A percentile compares a stretch with the other conserved stretches of the same genome.
Conservation (phyloP, 2,329 filamentous ascomycete genomes). For the Alternaria solani region DNA sequence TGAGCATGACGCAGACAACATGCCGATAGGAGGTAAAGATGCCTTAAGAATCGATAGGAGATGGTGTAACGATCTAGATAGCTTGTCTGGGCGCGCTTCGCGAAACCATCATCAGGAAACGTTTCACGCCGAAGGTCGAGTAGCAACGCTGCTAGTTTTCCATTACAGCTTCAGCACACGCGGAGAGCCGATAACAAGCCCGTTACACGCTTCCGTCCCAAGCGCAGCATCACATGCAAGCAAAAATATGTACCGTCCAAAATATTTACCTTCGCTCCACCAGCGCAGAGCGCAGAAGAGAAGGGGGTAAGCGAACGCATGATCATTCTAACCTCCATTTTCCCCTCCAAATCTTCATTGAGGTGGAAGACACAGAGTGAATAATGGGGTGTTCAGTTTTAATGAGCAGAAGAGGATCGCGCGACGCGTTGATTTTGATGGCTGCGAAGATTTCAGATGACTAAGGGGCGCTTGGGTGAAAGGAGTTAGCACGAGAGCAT, state of each 20-base stretch:
- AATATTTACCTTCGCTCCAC: slow-evolving; percentile 59
- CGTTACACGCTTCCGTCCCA: not conserved
- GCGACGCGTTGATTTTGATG: slow-evolving; percentile 18
- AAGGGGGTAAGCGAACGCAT: slow-evolving; percentile 66
- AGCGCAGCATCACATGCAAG: slow-evolving; percentile 1
- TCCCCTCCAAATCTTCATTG: slow-evolving; percentile 71
- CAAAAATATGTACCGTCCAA: slow-evolving; percentile 53
- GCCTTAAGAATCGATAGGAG: not conserved
- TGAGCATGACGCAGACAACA: not conserved
- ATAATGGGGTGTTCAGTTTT: slow-evolving; percentile 62
- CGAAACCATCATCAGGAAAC: not conserved
- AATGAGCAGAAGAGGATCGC: slow-evolving; percentile 39
- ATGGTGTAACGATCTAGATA: not conserved
- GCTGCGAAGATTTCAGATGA: slow-evolving; percentile 32
- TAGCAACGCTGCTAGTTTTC: not conserved
- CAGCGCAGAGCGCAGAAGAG: slow-evolving; percentile 52
- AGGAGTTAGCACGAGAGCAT: slow-evolving; percentile 5
- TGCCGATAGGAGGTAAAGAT: not conserved
- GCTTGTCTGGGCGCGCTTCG: not conserved
- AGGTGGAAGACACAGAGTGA: slow-evolving; percentile 69
- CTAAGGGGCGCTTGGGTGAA: slow-evolving; percentile 31
- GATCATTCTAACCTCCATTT: slow-evolving; percentile 67
- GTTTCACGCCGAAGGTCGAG: not conserved
- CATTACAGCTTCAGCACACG: not conserved
- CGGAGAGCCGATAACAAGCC: not conserved